Conservation (phyloP, 352 stramenopile species). For the Pythium myriotylum region DNA sequence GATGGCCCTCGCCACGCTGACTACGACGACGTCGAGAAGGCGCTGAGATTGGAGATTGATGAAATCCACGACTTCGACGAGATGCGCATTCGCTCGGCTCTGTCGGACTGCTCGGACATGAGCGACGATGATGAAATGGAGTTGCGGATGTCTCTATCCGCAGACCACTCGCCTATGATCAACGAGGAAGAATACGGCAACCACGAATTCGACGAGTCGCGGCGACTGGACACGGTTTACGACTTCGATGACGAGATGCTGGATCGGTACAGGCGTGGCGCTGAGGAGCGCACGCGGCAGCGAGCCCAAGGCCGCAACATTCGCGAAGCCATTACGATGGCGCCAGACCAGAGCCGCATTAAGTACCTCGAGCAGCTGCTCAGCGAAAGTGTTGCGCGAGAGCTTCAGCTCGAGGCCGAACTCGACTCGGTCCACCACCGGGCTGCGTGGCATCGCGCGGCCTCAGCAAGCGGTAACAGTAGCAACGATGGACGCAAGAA, state of each 20-base stretch:
- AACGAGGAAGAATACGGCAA: conserved; percentile 35
- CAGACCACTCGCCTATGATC: conserved; percentile 19
- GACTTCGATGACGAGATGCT: conserved; percentile 50
- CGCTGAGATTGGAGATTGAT: conserved; percentile 72
- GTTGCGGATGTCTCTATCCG: conserved; percentile 19
- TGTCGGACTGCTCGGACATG: conserved; percentile 84
- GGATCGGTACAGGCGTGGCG: conserved; percentile 57
- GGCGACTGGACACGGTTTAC: conserved; percentile 20
- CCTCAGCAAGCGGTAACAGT: neutral
- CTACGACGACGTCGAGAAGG: conserved; percentile 68
- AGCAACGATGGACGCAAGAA: conserved; percentile 17
- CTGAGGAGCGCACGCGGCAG: conserved; percentile 77
- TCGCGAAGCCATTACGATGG: conserved; percentile 72
- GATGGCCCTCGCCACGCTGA: conserved; percentile 35
- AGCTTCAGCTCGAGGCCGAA: conserved; percentile 83
- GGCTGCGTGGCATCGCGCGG: conserved; percentile 21
- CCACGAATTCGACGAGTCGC: conserved; percentile 22
- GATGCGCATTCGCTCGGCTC: conserved; percentile 54
- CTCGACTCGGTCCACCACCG: conserved; percentile 70
- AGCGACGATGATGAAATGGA: conserved; percentile 71
- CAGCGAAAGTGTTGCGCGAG: conserved; percentile 78
- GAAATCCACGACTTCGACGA: conserved; percentile 85
- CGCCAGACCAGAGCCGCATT: conserved; percentile 81
- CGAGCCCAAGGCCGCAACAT: conserved; percentile 78
- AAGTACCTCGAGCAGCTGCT: conserved; percentile 88